These are phyloP conservation scores for Phycomyces blakesleeanus DNA, from an alignment of 192 early-diverging fungal species.

Conservation along the genomic window DNA sequence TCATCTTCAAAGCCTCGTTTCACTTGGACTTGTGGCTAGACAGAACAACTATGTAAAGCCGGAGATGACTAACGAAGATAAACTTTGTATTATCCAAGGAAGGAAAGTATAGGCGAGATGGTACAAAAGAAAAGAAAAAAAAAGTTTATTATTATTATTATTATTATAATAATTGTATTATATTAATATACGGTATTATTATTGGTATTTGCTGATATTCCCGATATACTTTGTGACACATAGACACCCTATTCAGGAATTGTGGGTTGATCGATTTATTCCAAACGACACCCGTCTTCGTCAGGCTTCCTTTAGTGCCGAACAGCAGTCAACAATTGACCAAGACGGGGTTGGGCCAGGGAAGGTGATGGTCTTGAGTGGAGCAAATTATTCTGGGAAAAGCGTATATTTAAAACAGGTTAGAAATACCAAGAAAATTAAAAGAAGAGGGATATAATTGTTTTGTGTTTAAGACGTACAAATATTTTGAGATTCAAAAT, in stretches of 20 bases:
- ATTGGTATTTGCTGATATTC: too few relatives aligned
- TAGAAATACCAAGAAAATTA: too few relatives aligned
- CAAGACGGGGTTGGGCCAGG: background rate
- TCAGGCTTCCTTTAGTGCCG: background rate
- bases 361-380: constrained; percentile 66
- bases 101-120: constrained; percentile 42
- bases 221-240: constrained; percentile 37
- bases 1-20: constrained; percentile 47
- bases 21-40: constrained; percentile 56
- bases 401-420: constrained; percentile 72
- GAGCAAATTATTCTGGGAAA: constrained; percentile 84
- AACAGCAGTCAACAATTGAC: background rate
- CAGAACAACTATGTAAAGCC: constrained; percentile 55
- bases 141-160: background rate
- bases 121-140: background rate
- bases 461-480: background rate
- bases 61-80: constrained; percentile 44
- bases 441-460: background rate
- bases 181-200: too few relatives aligned
- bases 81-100: constrained; percentile 53
- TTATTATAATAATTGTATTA: too few relatives aligned
- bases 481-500: background rate
- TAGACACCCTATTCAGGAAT: constrained; percentile 68
- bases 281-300: constrained; percentile 56
- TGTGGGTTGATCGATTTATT: constrained; percentile 59